phyloP scores from a whole-genome alignment of 305 asterid genomes.

The Salvia sclarea region DNA sequence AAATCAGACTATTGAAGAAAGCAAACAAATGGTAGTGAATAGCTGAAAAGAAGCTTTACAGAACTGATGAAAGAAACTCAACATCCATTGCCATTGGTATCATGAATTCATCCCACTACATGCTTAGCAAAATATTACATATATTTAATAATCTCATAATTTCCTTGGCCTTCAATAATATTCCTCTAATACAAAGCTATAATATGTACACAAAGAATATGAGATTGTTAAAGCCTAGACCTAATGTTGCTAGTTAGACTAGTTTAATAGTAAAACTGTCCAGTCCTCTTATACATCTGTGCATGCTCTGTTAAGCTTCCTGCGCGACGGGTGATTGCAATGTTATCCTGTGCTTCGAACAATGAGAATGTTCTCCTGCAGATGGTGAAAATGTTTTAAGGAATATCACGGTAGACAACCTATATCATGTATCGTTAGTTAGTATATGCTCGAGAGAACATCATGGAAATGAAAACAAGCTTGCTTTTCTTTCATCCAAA shows the following conservation, averaged over 20 bases:
- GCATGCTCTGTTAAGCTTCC: conserved; percentile 7
- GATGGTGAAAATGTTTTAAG: conserved; percentile 13
- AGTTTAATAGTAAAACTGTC: conserved; percentile 10
- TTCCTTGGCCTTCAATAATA: background rate
- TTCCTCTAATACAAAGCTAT: conserved; percentile 16
- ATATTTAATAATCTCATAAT: background rate
- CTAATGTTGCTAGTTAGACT: conserved; percentile 23
- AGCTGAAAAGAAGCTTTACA: background rate
- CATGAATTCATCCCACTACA: no score
- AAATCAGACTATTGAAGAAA: no score
- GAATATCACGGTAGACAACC: conserved; percentile 9
- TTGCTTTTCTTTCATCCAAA: background rate
- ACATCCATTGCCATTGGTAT: background rate
- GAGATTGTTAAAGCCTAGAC: background rate
- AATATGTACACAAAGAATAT: conserved; percentile 33
- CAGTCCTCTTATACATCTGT: conserved; percentile 2
- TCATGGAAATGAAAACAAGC: background rate
- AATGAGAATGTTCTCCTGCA: conserved; percentile 73
- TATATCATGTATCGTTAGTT: background rate
- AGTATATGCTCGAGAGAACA: background rate
- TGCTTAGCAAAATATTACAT: no score
- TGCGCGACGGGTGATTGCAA: conserved; percentile 6
- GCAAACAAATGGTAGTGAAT: background rate
- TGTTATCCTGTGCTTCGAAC: conserved; percentile 47
- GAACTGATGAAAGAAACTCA: background rate